These are phyloP conservation scores for Metschnikowia proteae DNA, from an alignment of 805 yeast genomes.

Conservation along the genomic window DNA sequence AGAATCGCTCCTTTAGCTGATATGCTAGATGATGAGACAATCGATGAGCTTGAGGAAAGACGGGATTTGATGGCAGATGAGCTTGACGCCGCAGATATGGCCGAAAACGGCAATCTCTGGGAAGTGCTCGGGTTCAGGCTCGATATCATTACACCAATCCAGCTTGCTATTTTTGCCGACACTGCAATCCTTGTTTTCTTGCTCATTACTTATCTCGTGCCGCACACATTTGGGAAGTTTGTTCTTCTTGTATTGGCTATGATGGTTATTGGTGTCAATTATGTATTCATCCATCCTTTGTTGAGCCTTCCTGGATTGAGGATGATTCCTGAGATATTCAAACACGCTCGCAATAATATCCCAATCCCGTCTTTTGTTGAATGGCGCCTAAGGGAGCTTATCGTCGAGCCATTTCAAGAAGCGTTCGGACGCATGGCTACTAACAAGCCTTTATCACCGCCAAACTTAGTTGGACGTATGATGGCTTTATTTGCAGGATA, in stretches of 20 bases:
- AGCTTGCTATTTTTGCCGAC: constrained; percentile 31
- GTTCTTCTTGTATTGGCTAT: constrained; percentile 1
- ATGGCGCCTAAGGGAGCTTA: neutral
- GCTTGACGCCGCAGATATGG: constrained; percentile 15
- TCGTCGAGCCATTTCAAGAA: constrained; percentile 9
- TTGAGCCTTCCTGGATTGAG: neutral
- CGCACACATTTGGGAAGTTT: constrained; percentile 43
- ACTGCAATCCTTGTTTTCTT: constrained; percentile 34
- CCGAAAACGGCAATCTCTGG: constrained; percentile 25
- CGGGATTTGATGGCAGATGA: constrained; percentile 15
- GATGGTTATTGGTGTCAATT: neutral
- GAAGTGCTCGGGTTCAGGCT: constrained; percentile 35
- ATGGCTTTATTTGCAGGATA: constrained; percentile 36
- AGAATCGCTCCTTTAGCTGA: neutral
- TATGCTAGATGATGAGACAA: constrained; percentile 12
- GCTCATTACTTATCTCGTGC: constrained; percentile 43
- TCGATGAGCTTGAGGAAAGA: constrained; percentile 15
- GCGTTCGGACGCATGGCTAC: neutral
- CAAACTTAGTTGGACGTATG: constrained; percentile 35
- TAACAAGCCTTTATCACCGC: constrained; percentile 17
- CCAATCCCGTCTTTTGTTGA: neutral
- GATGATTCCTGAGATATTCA: neutral
- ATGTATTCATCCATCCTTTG: neutral
- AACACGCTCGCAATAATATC: neutral
- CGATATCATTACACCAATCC: constrained; percentile 34